Percentiles rank a stretch among this genome's conserved stretches.
Evolutionary conservation across 2,329 filamentous ascomycete genomes (phyloP).

Genomic region (Aspergillus texensis): DNA sequence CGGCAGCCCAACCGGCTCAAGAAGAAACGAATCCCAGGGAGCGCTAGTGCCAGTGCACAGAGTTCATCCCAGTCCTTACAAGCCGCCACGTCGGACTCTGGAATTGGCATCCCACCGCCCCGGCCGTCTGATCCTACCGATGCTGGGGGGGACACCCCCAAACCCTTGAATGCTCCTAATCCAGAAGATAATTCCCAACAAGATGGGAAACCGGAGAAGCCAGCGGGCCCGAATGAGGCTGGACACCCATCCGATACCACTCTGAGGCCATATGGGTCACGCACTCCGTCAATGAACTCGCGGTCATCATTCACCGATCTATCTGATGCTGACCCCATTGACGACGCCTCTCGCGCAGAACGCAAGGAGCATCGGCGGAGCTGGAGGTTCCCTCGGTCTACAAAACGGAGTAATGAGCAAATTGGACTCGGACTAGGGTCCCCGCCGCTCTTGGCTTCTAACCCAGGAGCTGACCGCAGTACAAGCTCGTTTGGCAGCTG

Average conservation of each 20-base stretch:
- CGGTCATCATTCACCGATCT: slow-evolving; percentile 72
- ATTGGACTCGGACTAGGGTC: slow-evolving; percentile 46
- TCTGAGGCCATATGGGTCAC: slow-evolving; percentile 70
- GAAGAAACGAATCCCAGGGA: slow-evolving; percentile 79
- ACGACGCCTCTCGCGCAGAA: slow-evolving; percentile 59
- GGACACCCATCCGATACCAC: slow-evolving; percentile 51
- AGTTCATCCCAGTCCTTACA: slow-evolving; percentile 82
- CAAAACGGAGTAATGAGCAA: slow-evolving; percentile 59
- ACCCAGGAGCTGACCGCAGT: slow-evolving; percentile 66
- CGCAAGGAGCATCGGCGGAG: slow-evolving; percentile 72
- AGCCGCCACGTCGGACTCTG: slow-evolving; percentile 45
- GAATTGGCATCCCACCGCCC: slow-evolving; percentile 35
- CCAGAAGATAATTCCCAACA: slow-evolving; percentile 26
- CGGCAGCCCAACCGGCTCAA: slow-evolving; percentile 86
- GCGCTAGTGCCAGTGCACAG: slow-evolving; percentile 82
- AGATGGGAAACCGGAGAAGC: slow-evolving; percentile 27
- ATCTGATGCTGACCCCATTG: slow-evolving; percentile 75
- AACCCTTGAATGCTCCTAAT: slow-evolving; percentile 35
- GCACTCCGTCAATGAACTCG: slow-evolving; percentile 75
- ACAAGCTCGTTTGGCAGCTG: slow-evolving; percentile 69
- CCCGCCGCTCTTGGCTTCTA: slow-evolving; percentile 61
- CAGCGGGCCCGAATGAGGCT: slow-evolving; percentile 39
- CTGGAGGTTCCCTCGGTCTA: slow-evolving; percentile 67
- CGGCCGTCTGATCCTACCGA: slow-evolving; percentile 33
- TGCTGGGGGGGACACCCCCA: slow-evolving; percentile 37